Base-by-base conservation (phyloP, 257 asterid genomes). In the Anisodus acutangulus region DNA sequence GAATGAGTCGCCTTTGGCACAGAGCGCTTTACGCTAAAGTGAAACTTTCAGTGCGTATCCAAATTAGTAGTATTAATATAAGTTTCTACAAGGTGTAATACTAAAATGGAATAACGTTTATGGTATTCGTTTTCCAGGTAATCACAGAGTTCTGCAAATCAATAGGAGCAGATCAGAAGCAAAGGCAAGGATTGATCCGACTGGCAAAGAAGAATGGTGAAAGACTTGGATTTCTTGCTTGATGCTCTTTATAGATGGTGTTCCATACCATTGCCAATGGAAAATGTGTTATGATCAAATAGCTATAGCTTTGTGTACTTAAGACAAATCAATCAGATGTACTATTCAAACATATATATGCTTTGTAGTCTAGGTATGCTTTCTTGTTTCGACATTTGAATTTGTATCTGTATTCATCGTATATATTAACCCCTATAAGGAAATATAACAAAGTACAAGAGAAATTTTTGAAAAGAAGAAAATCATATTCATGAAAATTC, bases 151-250 rank as follows among this genome's bases (percentile, higher is more conserved):
- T 94, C 88, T 95, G 99, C 92, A 95, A 93, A 85, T 90, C 97
- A 53, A 95, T 95, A 79, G 99, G 99, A 85, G 99, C 99, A 37
- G 99, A 95, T 85, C 70, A 91, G 39, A 95, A 95, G 83, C 97
- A 93, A 87, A 83, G 98, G 85, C 98, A 94, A 89, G 97, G 97
- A 80, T 86, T 94, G 83, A 94, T 94, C 84, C 94, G 99, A 74
- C 83, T 95, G 59, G 99, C 99, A 1, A 95, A 95, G 94, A 95
- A 95, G 86, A 95, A 94, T 12, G 99, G 99, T 13, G 99, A 94
- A 76, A 91, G 85, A 87, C 98, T 94, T 22, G 97, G 97, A 4
- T 94, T 94, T 80, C 93, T 94, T 22, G 97, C 98, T 67, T 94
- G 90, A 94, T 74, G 80, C 62, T 57, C 17, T 57, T 13, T 57